These are phyloP conservation scores for Draba incana DNA, from an alignment of 345 rosid species.

Conservation along the genomic window DNA sequence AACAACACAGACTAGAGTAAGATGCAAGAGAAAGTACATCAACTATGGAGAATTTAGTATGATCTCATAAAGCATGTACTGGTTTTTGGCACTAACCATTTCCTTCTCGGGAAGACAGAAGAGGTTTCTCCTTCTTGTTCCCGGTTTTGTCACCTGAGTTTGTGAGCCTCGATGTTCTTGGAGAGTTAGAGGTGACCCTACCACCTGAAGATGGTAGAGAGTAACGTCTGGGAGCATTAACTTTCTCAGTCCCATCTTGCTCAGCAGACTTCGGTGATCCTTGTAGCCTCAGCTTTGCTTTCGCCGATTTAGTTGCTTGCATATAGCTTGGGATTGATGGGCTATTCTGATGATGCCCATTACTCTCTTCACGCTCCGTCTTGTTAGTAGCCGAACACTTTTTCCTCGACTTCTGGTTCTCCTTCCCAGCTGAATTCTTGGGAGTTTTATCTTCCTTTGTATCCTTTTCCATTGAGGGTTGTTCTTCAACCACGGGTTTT, in stretches of 20 bases:
- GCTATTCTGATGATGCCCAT: constrained; percentile 60
- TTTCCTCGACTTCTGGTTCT: constrained; percentile 54
- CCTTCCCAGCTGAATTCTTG: constrained; percentile 51
- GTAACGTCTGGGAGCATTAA: constrained; percentile 58
- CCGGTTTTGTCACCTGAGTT: constrained; percentile 58
- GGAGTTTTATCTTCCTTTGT: constrained; percentile 50
- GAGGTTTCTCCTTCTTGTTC: constrained; percentile 62
- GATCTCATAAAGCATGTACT: constrained; percentile 9
- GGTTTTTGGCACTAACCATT: constrained; percentile 50
- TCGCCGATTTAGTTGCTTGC: constrained; percentile 92
- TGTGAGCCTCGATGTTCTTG: constrained; percentile 66
- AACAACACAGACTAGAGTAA: constrained; percentile 4
- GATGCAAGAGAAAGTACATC: constrained; percentile 4
- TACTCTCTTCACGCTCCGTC: constrained; percentile 63
- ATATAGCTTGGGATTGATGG: constrained; percentile 82
- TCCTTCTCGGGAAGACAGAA: constrained; percentile 57
- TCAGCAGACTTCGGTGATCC: constrained; percentile 68
- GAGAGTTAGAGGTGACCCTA: constrained; percentile 72
- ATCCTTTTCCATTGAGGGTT: constrained; percentile 43
- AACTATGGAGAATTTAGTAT: constrained; percentile 1
- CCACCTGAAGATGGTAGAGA: constrained; percentile 72
- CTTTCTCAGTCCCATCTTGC: constrained; percentile 67
- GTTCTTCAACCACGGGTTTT: constrained; percentile 45
- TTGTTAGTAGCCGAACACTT: constrained; percentile 53
- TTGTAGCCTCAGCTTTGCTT: constrained; percentile 84